A percentile compares a stretch with the other conserved stretches of the same genome.
Conservation (phyloP, 2,329 filamentous ascomycete species). For the Graphilbum fragrans region DNA sequence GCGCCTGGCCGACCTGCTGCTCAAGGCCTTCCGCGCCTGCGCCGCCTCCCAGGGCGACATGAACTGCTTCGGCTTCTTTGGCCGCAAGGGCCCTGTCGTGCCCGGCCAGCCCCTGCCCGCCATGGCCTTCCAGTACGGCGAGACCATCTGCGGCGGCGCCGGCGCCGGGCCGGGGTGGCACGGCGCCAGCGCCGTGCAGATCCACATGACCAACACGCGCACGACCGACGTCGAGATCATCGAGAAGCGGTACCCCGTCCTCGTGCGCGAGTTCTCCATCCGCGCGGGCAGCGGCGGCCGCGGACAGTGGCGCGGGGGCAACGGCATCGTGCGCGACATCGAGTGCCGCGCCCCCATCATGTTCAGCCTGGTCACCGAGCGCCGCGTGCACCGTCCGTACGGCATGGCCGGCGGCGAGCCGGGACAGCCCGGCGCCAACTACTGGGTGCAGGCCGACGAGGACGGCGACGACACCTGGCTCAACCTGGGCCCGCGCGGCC, state of each 20-base stretch:
- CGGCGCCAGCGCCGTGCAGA: constrained; percentile 63
- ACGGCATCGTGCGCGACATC: constrained; percentile 66
- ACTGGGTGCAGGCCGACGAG: constrained; percentile 57
- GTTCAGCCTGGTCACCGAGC: constrained; percentile 65
- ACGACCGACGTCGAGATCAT: constrained; percentile 74
- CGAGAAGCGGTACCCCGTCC: constrained; percentile 61
- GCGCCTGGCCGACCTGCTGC: constrained; percentile 71
- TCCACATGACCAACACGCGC: constrained; percentile 75
- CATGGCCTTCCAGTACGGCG: constrained; percentile 69
- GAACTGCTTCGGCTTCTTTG: constrained; percentile 77
- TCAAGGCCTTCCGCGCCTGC: constrained; percentile 67
- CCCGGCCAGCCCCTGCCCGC: constrained; percentile 37
- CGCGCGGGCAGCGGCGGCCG: constrained; percentile 48
- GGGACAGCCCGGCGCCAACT: constrained; percentile 65
- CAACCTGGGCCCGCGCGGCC: constrained; percentile 69
- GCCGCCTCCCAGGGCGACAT: constrained; percentile 69
- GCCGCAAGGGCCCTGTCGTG: constrained; percentile 39
- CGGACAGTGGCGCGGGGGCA: constrained; percentile 56
- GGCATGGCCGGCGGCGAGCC: constrained; percentile 75
- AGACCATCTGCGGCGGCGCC: constrained; percentile 68
- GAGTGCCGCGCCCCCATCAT: constrained; percentile 69
- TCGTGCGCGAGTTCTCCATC: constrained; percentile 58
- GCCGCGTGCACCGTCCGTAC: constrained; percentile 65
- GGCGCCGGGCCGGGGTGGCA: constrained; percentile 64
- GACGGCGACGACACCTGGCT: constrained; percentile 27